These are phyloP conservation scores for Cicer chorassanicum DNA, from an alignment of 306 rosid genomes.

Conservation along the genomic window DNA sequence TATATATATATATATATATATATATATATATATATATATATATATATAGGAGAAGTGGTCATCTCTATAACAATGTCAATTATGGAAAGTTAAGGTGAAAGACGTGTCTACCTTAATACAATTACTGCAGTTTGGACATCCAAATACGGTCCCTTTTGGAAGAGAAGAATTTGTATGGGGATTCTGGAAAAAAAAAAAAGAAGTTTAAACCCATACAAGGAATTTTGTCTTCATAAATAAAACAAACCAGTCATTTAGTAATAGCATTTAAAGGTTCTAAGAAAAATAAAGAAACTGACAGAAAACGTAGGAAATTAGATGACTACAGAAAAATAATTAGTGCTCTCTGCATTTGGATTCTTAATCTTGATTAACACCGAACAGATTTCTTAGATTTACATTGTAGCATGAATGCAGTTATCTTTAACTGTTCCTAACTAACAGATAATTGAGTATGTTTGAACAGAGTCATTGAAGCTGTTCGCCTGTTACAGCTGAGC, in stretches of 20 bases:
- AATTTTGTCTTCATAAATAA: conserved; percentile 17
- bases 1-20: conserved; percentile 25
- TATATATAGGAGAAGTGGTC: conserved; percentile 16
- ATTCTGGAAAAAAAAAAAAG: conserved; percentile 54
- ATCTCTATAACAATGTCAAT: conserved; percentile 28
- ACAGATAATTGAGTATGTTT: background rate
- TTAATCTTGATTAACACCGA: background rate
- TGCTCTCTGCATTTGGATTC: conserved; percentile 10
- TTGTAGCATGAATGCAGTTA: background rate
- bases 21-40: conserved; percentile 20
- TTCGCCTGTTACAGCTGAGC: background rate
- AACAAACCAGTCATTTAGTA: conserved; percentile 32
- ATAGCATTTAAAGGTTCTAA: conserved; percentile 5
- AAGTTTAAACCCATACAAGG: conserved; percentile 6
- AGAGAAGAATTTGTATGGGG: conserved; percentile 49
- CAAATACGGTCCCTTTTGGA: conserved; percentile 65
- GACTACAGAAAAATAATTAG: background rate
- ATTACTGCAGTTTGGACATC: conserved; percentile 69
- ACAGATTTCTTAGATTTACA: conserved; percentile 4
- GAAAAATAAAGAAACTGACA: conserved; percentile 1
- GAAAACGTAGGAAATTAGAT: background rate
- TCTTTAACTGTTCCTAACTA: background rate
- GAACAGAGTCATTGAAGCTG: conserved; percentile 1
- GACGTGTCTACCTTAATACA: conserved; percentile 62
- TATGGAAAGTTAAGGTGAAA: conserved; percentile 41